Evolutionary conservation across 108 stramenopile genomes (phyloP), one percentile per base, ranked within the genome.

Genomic region (Fragilariopsis cylindrus): DNA sequence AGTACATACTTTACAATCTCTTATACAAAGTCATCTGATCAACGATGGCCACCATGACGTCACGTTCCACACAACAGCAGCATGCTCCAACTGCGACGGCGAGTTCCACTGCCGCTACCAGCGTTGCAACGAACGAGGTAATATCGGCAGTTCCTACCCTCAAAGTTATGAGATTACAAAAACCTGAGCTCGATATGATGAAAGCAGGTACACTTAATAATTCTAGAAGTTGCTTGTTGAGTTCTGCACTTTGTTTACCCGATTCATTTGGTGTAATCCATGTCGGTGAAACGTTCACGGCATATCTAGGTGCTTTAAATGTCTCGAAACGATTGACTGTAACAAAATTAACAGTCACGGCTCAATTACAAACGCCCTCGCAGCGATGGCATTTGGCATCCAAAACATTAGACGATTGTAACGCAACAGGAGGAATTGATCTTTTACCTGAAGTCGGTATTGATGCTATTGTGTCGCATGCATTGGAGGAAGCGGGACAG

Each of bases 121-220:
- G n/a, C 48, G 19, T 48, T 40, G 49, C 60, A 12, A 48, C 60
- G 42, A 63, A 81, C 42, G 45, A 74, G 30, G 74, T 76, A 8
- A 67, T 72, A 15, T 71, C 90, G 11, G 84, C 93, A 12, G 82
- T 88, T 49, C 93, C 93, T 13, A 88, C 88, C 30, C 85, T 94
- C 8, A 91, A 91, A 80, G 93, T 94, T 18, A 94, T 94, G 93
- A 77, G 93, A 41, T 77, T 94, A 9, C 93, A 94, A 74, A 86
- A 86, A 12, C 90, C 90, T 2, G 82, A 89, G 48, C 77, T 94
- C 5, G 83, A 85, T 48, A 81, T 79, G 67, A 57, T 76, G 1
- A 73, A 73, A 12, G 84, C 79, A 13, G 85, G 85, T 7, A 71
- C 81, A 13, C 63, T 84, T 40, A 68, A 79, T 19, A 68, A 79